Evolutionary conservation across 768 basidiomycete genomes (phyloP).

Genomic region (Sporobolomyces pararoseus): DNA sequence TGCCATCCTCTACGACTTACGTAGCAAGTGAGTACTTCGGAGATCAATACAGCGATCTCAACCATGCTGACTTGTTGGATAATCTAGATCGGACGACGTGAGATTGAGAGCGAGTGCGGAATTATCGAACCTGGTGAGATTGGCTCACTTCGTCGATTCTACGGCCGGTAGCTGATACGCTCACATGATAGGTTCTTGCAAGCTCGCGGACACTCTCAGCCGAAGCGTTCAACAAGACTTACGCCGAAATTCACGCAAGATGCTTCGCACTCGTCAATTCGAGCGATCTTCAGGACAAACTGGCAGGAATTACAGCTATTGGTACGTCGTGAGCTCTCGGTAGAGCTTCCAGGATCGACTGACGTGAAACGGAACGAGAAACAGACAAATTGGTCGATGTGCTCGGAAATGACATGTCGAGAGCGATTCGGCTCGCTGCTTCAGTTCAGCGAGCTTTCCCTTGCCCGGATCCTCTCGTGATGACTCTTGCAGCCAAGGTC

Average conservation of each 20-base stretch:
- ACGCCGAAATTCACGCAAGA: constrained; percentile 37
- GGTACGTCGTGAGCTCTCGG: constrained; percentile 54
- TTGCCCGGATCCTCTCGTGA: constrained; percentile 84
- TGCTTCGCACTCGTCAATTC: constrained; percentile 44
- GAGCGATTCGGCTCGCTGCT: constrained; percentile 81
- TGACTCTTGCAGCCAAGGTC: constrained; percentile 54
- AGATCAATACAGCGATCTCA: too few relatives aligned
- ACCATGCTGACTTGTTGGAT: neutral
- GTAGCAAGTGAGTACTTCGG: constrained; percentile 9
- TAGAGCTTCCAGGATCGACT: neutral
- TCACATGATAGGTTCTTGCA: constrained; percentile 25
- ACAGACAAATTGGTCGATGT: constrained; percentile 70
- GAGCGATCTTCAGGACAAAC: constrained; percentile 67
- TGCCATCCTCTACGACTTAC: constrained; percentile 34
- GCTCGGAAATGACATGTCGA: constrained; percentile 73
- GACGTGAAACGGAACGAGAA: neutral
- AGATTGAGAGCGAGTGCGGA: constrained; percentile 32
- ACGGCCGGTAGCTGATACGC: neutral
- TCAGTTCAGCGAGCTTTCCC: constrained; percentile 91
- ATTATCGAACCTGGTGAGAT: constrained; percentile 19
- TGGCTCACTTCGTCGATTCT: neutral
- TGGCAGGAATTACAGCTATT: constrained; percentile 83
- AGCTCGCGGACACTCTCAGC: constrained; percentile 38
- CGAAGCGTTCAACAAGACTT: constrained; percentile 43
- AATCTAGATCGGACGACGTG: constrained; percentile 30